Evolutionary conservation across 192 early-diverging fungal species (phyloP), one percentile per base, ranked within the genome.

Genomic region (Backusella tarrabulga): DNA sequence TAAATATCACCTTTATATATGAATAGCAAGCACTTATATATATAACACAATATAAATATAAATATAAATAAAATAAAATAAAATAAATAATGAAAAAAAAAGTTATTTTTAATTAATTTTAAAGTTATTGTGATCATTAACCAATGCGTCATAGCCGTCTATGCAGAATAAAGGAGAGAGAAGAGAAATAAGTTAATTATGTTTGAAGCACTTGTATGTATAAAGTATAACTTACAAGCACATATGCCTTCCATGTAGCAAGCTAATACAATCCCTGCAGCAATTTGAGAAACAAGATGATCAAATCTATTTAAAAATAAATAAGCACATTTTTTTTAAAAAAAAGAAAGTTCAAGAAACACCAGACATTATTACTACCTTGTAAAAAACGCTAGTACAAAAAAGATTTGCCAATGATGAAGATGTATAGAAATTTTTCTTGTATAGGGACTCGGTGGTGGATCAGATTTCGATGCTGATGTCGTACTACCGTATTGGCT

Each of bases 351-450:
- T 54, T 11, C 9, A 60, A 29, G 23, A 29, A 4, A 5, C 44
- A 44, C 7, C n/a, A 56, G 71, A 4, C 23, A 32, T 32, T 29
- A 42, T 21, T 12, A 63, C 17, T 76, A 82, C 80, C 77, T 56
- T 17, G 93, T 94, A 74, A 94, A 95, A 71, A 93, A 95, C 2
- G 92, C 92, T 17, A 95, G 80, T 11, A 84, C 86, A 82, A 94
- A 95, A 76, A 95, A 95, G 36, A 95, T 88, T 75, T 93, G 91
- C 94, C 94, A 95, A 74, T 95, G 94, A 78, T 95, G 94, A 56
- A 92, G 76, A 77, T 95, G 93, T 50, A 93, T 77, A n/a, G 67
- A 34, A 14, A 81, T 80, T 11, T 71, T 74, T 4, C 75, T 71
- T 12, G 70, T 68, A 8, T 76, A 77, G n/a, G 71, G 75, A 41